Base-by-base conservation (phyloP, 257 asterid species). In the Solanum dulcamara region DNA sequence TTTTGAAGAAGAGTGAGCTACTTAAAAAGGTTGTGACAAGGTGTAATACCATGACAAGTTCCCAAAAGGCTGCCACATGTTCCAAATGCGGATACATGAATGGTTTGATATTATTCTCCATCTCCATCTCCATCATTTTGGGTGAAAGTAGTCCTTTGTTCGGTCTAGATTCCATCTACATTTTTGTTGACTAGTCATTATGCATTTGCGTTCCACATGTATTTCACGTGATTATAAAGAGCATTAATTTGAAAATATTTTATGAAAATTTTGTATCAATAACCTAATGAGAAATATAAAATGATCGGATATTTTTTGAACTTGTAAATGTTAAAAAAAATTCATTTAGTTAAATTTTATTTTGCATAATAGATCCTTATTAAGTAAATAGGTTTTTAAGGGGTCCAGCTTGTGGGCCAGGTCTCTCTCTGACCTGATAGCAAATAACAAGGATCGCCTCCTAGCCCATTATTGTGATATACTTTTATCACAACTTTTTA, bases 71-170 rank as follows among this genome's bases (percentile, higher is more conserved):
- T 59, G 89, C 83, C 20, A 70, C 70, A 88, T 96, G 99, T 90
- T 80, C 92, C 81, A 93, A 92, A 87, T 96, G 99, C 74, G 95
- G 94, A 88, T 90, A 90, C 86, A 59, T 86, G 79, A 96, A 94
- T 90, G 99, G 98, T 96, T 42, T 87, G 96, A 44, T 86, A 81
- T 72, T 74, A 37, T 85, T 74, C 57, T 84, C 62, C 18, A 8
- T 64, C 42, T 22, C 32, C 9, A 10, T 18, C 40, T 32, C 74
- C 72, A 64, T 20, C 18, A 20, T 38, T 28, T 38, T 55, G 66
- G 42, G 42, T 77, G 22, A 28, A 77, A 22, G 48, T 68, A 68
- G 46, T 68, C 79, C 48, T 77, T 48, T 46, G 60, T 48, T 20
- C 12, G 13, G 37, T 67, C 35, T 67, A 50, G 66, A 46, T 46